Evolutionary conservation across 352 stramenopile species (phyloP).

Genomic region (Phytophthora pluvialis): DNA sequence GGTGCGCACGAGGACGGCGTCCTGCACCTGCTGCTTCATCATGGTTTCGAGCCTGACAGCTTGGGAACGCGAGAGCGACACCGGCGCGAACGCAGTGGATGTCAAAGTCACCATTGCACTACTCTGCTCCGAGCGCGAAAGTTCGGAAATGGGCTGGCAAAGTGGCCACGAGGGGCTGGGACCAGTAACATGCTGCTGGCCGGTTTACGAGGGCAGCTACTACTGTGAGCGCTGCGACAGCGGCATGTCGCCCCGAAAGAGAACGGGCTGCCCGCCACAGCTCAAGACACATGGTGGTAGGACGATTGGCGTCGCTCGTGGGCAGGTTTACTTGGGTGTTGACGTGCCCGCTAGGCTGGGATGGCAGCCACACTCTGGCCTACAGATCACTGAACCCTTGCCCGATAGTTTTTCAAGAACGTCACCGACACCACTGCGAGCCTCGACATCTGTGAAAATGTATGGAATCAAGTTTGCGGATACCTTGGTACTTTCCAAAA

Average conservation of each 20-base stretch:
- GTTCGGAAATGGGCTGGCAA: slow-evolving; percentile 26
- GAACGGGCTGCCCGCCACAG: slow-evolving; percentile 1
- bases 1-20: slow-evolving; percentile 43
- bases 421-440: too few relatives aligned
- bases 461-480: background rate
- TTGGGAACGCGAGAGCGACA: slow-evolving; percentile 41
- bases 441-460: background rate
- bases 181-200: slow-evolving; percentile 7
- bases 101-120: slow-evolving; percentile 7
- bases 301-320: slow-evolving; percentile 5
- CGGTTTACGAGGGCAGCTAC: slow-evolving; percentile 1
- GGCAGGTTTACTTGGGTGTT: slow-evolving; percentile 2
- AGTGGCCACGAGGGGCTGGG: background rate
- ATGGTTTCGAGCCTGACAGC: slow-evolving; percentile 38
- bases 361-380: background rate
- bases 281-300: slow-evolving; percentile 21
- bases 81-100: slow-evolving; percentile 26
- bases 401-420: slow-evolving; percentile 1
- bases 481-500: slow-evolving; percentile 4
- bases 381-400: background rate
- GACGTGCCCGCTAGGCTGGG: background rate
- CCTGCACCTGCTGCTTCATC: slow-evolving; percentile 55
- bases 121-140: slow-evolving; percentile 15
- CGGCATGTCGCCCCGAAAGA: slow-evolving; percentile 22
- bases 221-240: slow-evolving; percentile 21